Base-by-base conservation (phyloP, 2,329 filamentous ascomycete genomes). In the Xylariaceae sp. region DNA sequence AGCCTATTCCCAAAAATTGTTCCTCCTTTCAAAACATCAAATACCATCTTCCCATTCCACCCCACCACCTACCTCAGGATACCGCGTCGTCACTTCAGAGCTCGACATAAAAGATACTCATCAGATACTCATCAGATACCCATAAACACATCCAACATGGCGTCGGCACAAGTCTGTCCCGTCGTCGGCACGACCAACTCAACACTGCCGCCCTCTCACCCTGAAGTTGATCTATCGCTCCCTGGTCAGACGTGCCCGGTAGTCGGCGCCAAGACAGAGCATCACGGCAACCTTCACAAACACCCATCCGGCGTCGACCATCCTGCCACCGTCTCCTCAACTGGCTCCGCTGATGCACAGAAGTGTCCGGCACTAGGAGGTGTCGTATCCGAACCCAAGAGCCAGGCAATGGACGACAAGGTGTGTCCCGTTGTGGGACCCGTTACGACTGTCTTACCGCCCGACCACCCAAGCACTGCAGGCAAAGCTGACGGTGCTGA, bases 341-440 rank as follows among this genome's bases (percentile, higher is more conserved):
- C 60, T 34, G 59, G 59, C 42, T 61, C 63, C 31, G 50, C 64
- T 17, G 71, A 73, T 49, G 72, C 72, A 14, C 66, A 66, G 45
- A 67, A 66, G 45, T 75, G 72, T 59, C 72, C 72, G 12, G 71
- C 62, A 19, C 59, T 74, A 33, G 60, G 56, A 58, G 59, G 50
- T 53, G 57, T 72, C 40, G 65, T 71, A 48, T 63, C 63, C 58
- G 68, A 73, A 58, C 55, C 66, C 42, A 67, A 73, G 69, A 66
- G 63, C 55, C 62, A 66, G 55, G 65, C 67, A 53, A 71, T 75
- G 70, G 72, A 75, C 59, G 72, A 74, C 60, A 57, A 67, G 40
- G 66, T 75, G 16, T 75, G 72, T 51, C 72, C 72, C 50, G 71
- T 75, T 43, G 70, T 72, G 18, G 72, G 72, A 1, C 69, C 72